A percentile compares a stretch with the other conserved stretches of the same genome.
These are phyloP conservation scores for Aspergillus amoenus DNA, from an alignment of 2,329 filamentous ascomycete species.

Conservation along the genomic window DNA sequence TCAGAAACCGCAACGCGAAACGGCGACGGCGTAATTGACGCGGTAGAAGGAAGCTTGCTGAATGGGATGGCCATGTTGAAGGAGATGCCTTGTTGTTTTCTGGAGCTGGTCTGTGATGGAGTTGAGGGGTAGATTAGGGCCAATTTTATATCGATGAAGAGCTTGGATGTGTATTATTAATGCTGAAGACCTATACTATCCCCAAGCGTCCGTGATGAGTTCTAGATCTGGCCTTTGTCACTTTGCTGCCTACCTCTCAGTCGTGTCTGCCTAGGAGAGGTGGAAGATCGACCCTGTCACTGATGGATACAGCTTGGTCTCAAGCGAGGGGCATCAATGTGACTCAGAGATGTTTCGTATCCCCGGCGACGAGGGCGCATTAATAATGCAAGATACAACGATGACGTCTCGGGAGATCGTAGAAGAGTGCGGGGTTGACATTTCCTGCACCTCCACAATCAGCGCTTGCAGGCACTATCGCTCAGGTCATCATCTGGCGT, in stretches of 20 bases:
- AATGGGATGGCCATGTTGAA: conserved; percentile 27
- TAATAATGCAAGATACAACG: neutral
- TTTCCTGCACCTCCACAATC: too few relatives aligned
- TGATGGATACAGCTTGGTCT: too few relatives aligned
- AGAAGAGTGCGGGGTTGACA: too few relatives aligned
- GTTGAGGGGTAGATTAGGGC: neutral
- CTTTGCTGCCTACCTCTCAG: too few relatives aligned
- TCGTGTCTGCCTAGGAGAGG: too few relatives aligned
- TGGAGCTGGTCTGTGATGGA: neutral
- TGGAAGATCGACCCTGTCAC: too few relatives aligned
- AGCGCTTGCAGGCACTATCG: too few relatives aligned
- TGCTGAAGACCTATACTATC: neutral
- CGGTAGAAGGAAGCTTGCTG: conserved; percentile 34
- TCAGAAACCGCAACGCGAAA: conserved; percentile 48
- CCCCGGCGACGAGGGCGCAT: neutral
- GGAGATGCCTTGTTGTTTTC: neutral
- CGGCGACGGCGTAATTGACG: conserved; percentile 38
- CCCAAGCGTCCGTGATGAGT: too few relatives aligned
- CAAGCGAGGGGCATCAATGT: too few relatives aligned
- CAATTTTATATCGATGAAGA: neutral
- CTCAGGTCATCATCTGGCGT: too few relatives aligned
- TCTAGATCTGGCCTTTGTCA: too few relatives aligned
- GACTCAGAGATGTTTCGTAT: neutral
- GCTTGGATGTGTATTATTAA: neutral
- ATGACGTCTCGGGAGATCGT: too few relatives aligned